phyloP scores from a whole-genome alignment of 257 asterid genomes.

The Salvia rosmarinus region DNA sequence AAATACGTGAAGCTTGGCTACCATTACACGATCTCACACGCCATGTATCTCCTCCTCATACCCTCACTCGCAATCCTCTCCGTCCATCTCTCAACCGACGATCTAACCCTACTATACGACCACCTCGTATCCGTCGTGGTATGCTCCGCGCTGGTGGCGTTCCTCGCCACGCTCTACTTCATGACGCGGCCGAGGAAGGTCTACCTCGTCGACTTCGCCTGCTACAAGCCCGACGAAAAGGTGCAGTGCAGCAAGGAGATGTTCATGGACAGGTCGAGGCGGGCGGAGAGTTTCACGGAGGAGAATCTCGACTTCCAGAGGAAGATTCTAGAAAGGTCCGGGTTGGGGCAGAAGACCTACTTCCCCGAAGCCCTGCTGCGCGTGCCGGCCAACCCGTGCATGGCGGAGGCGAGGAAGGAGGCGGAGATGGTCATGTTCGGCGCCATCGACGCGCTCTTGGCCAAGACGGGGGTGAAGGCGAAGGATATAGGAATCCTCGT shows the following conservation, averaged over 20 bases:
- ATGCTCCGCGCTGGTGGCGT: constrained; percentile 51
- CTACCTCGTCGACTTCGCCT: constrained; percentile 65
- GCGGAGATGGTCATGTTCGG: constrained; percentile 82
- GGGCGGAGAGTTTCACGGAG: constrained; percentile 47
- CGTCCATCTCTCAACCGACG: constrained; percentile 49
- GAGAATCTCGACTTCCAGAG: constrained; percentile 62
- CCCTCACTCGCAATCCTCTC: constrained; percentile 46
- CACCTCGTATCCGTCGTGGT: constrained; percentile 49
- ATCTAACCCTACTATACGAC: constrained; percentile 43
- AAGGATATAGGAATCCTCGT: constrained; percentile 76
- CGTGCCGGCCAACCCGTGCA: constrained; percentile 54
- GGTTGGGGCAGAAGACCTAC: constrained; percentile 74
- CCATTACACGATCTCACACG: constrained; percentile 59
- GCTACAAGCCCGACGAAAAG: constrained; percentile 60
- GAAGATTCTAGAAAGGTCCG: constrained; percentile 66
- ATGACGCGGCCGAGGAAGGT: constrained; percentile 66
- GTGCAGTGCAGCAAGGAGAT: constrained; percentile 56
- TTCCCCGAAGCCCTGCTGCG: constrained; percentile 56
- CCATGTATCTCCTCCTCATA: constrained; percentile 49
- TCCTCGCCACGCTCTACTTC: constrained; percentile 58
- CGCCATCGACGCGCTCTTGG: constrained; percentile 64
- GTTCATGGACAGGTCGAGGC: constrained; percentile 52
- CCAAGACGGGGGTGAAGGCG: constrained; percentile 63
- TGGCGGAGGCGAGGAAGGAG: constrained; percentile 70
- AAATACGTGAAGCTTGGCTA: constrained; percentile 73